Evolutionary conservation across 371 early-diverging fungal species (phyloP).

Genomic region (Nematocida minor): DNA sequence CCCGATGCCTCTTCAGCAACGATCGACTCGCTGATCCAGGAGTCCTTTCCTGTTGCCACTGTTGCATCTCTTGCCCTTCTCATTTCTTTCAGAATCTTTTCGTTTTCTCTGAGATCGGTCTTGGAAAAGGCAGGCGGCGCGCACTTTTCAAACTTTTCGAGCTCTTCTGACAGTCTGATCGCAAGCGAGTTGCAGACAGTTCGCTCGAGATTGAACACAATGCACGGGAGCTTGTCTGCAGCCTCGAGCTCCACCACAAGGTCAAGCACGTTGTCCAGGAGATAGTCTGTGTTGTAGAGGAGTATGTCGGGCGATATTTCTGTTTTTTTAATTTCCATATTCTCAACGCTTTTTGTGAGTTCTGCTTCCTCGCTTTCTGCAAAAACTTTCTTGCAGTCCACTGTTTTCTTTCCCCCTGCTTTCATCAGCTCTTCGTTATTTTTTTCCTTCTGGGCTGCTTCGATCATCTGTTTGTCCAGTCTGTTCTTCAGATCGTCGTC

Average conservation of each 20-base stretch:
- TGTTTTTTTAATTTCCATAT: background rate
- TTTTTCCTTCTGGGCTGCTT: background rate
- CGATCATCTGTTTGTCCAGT: background rate
- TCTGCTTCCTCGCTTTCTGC: background rate
- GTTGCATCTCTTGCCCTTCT: slow-evolving; percentile 59
- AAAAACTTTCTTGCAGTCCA: background rate
- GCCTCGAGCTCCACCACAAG: slow-evolving; percentile 57
- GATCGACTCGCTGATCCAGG: slow-evolving; percentile 62
- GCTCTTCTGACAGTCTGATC: slow-evolving; percentile 51
- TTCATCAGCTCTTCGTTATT: background rate
- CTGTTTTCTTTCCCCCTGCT: background rate
- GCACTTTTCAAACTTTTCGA: slow-evolving; percentile 56
- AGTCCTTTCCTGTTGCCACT: slow-evolving; percentile 52
- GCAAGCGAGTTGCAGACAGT: slow-evolving; percentile 66
- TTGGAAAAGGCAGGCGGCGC: slow-evolving; percentile 35
- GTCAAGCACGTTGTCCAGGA: slow-evolving; percentile 58
- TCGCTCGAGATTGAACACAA: slow-evolving; percentile 67
- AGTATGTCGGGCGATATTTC: slow-evolving; percentile 37
- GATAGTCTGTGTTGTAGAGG: slow-evolving; percentile 47
- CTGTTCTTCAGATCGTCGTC: slow-evolving; percentile 36
- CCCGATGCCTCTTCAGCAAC: slow-evolving; percentile 47
- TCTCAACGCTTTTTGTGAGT: background rate
- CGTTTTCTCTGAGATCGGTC: slow-evolving; percentile 52
- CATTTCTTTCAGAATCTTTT: slow-evolving; percentile 59
- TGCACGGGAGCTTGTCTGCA: slow-evolving; percentile 66